Evolutionary conservation across 768 basidiomycete species (phyloP), one percentile per base, ranked within the genome.

Genomic region (Cystofilobasidium bisporidii): DNA sequence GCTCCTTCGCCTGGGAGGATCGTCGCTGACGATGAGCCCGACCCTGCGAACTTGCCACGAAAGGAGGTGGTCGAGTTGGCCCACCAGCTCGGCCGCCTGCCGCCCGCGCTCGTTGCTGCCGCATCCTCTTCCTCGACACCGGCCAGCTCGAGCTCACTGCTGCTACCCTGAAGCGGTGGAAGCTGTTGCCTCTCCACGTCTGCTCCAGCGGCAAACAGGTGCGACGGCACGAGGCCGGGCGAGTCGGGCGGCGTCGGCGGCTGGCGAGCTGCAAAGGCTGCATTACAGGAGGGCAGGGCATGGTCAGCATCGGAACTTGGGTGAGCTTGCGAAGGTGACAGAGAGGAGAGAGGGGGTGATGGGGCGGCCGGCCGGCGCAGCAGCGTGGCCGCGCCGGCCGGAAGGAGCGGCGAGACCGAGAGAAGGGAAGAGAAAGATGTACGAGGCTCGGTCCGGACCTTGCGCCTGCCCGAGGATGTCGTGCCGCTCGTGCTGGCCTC

Each of bases 401-500:
- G n/a, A 47, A 18, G 45, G 45, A 3, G 8, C 45, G 18, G n/a
- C 17, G 45, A 5, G 45, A 47, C 9, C 45, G n/a, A 47, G 45
- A 47, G 45, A 36, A 12, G 36, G 36, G 36, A n/a, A n/a, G 53
- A 20, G 10, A 15, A 2, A 15, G 30, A 56, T 30, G 53, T 32
- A 56, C 53, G 53, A 56, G 53, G 53, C 53, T 56, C 53, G 12
- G 53, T 56, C 53, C 53, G 26, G 28, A 32, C 28, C 53, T 56
- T 56, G 28, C 53, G 26, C 28, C 53, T 53, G 24, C 50, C 22
- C 36, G 36, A 36, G 20, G 50, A 8, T 26, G 50, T 3, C 10
- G 5, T 12, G 28, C 24, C 50, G 20, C 4, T 22, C 43, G 50
- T 24, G 50, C 50, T 53, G 24, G 53, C 53, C 9, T 56, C 53